Evolutionary conservation across 345 rosid genomes (phyloP).

Genomic region (Populus tremula): DNA sequence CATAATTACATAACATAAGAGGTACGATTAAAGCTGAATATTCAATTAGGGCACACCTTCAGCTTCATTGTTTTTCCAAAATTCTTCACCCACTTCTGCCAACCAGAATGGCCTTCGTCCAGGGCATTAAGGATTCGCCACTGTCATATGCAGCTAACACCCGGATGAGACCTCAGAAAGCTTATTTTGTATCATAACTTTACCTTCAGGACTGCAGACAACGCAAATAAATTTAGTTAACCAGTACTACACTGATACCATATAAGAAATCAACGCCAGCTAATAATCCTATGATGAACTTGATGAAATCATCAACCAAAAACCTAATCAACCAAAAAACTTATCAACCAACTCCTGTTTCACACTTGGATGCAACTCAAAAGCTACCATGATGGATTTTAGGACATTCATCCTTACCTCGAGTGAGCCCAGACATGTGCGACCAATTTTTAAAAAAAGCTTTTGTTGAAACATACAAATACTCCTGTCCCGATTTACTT

Average conservation of each 20-base stretch:
- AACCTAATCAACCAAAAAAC: not conserved
- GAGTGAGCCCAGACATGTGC: not conserved
- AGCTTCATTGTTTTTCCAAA: conserved; percentile 76
- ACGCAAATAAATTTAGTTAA: not conserved
- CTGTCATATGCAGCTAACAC: conserved; percentile 76
- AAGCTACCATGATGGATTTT: not conserved
- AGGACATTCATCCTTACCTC: not conserved
- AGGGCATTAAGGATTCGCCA: conserved; percentile 67
- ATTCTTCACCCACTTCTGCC: conserved; percentile 93
- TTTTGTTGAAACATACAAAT: not conserved
- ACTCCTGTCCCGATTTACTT: not conserved
- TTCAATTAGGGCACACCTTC: conserved; percentile 48
- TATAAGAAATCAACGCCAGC: not conserved
- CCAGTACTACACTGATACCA: not conserved
- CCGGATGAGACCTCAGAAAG: conserved; percentile 67
- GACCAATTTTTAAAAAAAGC: too few species aligned
- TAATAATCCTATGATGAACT: not conserved
- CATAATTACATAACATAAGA: not conserved
- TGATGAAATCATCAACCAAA: not conserved
- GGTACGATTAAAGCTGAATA: not conserved
- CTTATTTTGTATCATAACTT: conserved; percentile 57
- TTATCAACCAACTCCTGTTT: not conserved
- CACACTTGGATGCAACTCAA: not conserved
- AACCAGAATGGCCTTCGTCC: conserved; percentile 70
- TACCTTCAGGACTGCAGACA: conserved; percentile 65